A percentile compares a stretch with the other conserved stretches of the same genome.
Conservation (phyloP, 2,329 filamentous ascomycete genomes). For the Penicillium sp. region DNA sequence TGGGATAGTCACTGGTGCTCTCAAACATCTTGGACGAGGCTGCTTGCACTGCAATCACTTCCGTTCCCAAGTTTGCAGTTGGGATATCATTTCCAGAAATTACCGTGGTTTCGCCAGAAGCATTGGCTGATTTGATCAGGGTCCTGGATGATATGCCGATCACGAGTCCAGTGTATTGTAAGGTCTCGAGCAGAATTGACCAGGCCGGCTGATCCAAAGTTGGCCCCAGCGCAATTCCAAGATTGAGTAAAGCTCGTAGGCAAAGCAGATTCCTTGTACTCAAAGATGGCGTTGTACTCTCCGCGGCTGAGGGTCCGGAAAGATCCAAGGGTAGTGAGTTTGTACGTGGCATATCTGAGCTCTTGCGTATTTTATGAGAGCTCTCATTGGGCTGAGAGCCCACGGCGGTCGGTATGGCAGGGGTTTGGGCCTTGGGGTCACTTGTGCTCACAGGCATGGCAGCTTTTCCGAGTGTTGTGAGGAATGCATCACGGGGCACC, state of each 20-base stretch:
- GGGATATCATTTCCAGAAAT: slow-evolving; percentile 42
- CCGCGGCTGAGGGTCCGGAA: slow-evolving; percentile 32
- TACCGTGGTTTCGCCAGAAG: slow-evolving; percentile 24
- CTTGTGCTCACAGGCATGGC: slow-evolving; percentile 73
- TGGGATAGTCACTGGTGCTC: slow-evolving; percentile 85
- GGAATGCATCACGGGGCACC: slow-evolving; percentile 86
- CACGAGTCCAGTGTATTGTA: slow-evolving; percentile 89
- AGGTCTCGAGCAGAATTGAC: slow-evolving; percentile 83
- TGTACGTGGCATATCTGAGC: slow-evolving; percentile 24
- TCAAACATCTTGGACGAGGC: slow-evolving; percentile 83
- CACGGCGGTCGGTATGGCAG: slow-evolving; percentile 11
- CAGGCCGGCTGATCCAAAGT: slow-evolving; percentile 73
- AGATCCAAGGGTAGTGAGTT: slow-evolving; percentile 27
- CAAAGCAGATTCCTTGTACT: slow-evolving; percentile 89
- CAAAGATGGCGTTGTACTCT: slow-evolving; percentile 50
- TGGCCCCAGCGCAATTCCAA: slow-evolving; percentile 89
- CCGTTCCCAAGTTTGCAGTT: slow-evolving; percentile 63
- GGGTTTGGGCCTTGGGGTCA: slow-evolving; percentile 19
- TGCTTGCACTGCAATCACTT: slow-evolving; percentile 82
- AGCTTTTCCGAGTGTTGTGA: slow-evolving; percentile 89
- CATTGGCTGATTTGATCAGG: slow-evolving; percentile 27
- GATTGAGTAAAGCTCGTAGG: slow-evolving; percentile 81
- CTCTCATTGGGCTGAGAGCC: slow-evolving; percentile 21
- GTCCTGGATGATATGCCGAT: slow-evolving; percentile 48
- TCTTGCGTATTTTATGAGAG: slow-evolving; percentile 29